These are phyloP conservation scores for Salix purpurea DNA, from an alignment of 345 rosid genomes.

Conservation along the genomic window DNA sequence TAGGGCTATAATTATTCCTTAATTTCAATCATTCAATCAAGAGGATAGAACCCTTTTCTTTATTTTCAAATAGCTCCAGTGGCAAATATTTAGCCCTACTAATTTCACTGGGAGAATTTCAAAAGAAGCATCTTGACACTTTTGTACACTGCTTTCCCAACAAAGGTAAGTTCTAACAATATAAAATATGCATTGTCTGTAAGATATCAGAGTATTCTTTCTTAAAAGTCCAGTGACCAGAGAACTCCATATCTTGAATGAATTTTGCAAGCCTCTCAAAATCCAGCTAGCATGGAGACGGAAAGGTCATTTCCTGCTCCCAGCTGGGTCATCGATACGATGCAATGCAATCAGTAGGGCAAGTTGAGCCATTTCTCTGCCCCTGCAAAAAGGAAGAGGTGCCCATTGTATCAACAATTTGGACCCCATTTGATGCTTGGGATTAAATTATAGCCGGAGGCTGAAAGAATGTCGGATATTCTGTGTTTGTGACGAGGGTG, in stretches of 20 bases:
- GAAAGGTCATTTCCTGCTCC: neutral
- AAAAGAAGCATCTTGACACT: constrained; percentile 37
- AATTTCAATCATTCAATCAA: constrained; percentile 52
- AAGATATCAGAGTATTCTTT: neutral
- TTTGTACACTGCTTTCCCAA: constrained; percentile 46
- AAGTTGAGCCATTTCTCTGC: neutral
- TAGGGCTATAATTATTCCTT: constrained; percentile 11
- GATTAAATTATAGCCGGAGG: constrained; percentile 11
- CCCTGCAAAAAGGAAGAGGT: neutral
- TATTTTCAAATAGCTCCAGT: constrained; percentile 9
- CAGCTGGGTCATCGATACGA: neutral
- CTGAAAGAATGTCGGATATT: constrained; percentile 20
- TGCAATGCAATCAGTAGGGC: neutral
- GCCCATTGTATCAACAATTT: neutral
- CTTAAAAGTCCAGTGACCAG: neutral
- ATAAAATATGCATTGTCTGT: constrained; percentile 7
- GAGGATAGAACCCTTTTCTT: constrained; percentile 32
- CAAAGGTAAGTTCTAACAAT: constrained; percentile 19
- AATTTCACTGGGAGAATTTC: constrained; percentile 4
- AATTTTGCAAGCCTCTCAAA: neutral
- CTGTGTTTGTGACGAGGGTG: constrained; percentile 5
- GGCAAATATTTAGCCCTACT: constrained; percentile 6
- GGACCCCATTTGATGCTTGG: neutral
- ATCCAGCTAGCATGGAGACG: neutral
- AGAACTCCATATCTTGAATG: neutral